Base-by-base conservation (phyloP, 2,329 filamentous ascomycete species). In the Nothophaeocryptopus gaeumannii region DNA sequence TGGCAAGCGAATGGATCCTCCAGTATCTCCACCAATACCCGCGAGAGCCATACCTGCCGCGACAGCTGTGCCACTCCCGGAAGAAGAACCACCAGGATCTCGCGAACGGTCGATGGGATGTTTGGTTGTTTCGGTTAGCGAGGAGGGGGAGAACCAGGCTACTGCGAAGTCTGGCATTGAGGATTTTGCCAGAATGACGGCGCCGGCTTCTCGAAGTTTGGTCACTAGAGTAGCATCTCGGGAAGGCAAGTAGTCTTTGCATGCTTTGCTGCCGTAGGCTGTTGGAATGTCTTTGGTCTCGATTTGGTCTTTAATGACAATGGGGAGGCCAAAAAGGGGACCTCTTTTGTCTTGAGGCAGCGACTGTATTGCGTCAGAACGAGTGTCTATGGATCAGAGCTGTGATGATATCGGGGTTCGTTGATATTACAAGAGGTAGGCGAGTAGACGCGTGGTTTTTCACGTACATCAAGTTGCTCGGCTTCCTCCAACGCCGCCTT, bases 61-160 rank as follows among this genome's bases (percentile, higher is more conserved):
- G 1, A 65, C 55, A 12, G 59, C 63, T n/a, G 62, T 62, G 30
- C 56, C 63, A 12, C 57, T 62, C 10, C 63, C 63, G 14, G 52
- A 56, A 1, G 62, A 65, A 8, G 58, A 61, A 13, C 63, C 63
- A n/a, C 63, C 63, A 8, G 62, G 60, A 12, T 63, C 63, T 39
- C 60, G 52, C n/a, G 45, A 42, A 7, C 40, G 44, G 30, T 64
- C 54, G 31, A 56, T 56, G 0, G 59, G 62, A 51, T 63, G 58
- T 36, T 54, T 56, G 3, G 60, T 63, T 4, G 55, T 56, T 15
- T 53, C 57, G 13, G 47, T 58, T 14, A 60, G 44, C 2, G 59
- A 61, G 2, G 60, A 63, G 1, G 54, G 52, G 7, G 55, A 60
- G 33, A 56, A 56, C 48, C 54, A 61, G 2, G 44, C 45, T 13